Evolutionary conservation across 2,329 filamentous ascomycete genomes (phyloP).

Genomic region (Colletotrichum sublineola): DNA sequence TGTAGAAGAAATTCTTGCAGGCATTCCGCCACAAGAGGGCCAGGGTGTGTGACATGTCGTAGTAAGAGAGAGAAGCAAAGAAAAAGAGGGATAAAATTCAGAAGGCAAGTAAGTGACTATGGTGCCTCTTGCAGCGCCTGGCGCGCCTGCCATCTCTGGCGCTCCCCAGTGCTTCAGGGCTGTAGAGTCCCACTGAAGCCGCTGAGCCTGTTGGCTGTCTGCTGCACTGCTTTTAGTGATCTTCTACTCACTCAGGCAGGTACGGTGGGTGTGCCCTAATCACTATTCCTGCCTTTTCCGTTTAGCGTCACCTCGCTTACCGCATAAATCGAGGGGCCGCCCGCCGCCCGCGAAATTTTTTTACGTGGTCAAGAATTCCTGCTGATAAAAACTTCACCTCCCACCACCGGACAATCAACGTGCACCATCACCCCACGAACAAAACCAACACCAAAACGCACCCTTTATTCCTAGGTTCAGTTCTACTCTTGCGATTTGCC

Average conservation of each 20-base stretch:
- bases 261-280: constrained; percentile 41
- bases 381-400: constrained; percentile 44
- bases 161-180: constrained; percentile 8
- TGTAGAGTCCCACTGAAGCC: constrained; percentile 3
- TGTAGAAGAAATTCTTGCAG: constrained; percentile 34
- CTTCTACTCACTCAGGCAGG: constrained; percentile 21
- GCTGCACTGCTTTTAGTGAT: constrained; percentile 15
- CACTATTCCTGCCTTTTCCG: constrained; percentile 30
- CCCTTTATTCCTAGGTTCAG: constrained; percentile 56
- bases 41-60: not conserved
- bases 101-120: constrained; percentile 5
- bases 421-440: constrained; percentile 48
- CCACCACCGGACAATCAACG: constrained; percentile 47
- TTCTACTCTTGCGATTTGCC: constrained; percentile 58
- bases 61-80: not conserved
- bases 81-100: constrained; percentile 20
- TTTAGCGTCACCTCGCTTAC: constrained; percentile 42
- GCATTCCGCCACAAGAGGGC: constrained; percentile 28
- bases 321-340: constrained; percentile 42
- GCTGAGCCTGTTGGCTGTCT: constrained; percentile 6
- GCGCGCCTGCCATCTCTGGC: constrained; percentile 28
- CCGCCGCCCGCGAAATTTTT: constrained; percentile 52
- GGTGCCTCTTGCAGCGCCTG: not conserved
- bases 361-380: constrained; percentile 46
- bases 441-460: constrained; percentile 39